These are phyloP conservation scores for Macrolepiota albuminosa DNA, from an alignment of 768 basidiomycete genomes.

Conservation along the genomic window DNA sequence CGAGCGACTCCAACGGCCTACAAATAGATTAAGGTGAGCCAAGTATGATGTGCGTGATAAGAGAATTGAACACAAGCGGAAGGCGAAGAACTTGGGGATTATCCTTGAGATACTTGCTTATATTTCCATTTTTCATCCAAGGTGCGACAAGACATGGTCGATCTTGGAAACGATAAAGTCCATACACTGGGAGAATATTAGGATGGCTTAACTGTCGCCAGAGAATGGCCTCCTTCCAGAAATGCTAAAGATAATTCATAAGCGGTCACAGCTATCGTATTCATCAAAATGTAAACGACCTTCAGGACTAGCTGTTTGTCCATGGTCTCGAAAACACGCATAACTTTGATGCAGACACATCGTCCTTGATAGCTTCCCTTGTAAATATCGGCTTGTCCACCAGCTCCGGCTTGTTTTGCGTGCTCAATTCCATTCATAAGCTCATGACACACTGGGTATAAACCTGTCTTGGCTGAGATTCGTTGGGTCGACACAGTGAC, in stretches of 20 bases:
- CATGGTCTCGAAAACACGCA: neutral
- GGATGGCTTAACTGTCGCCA: conserved; percentile 11
- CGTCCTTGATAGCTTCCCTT: neutral
- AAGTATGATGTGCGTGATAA: neutral
- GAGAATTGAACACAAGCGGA: conserved; percentile 1
- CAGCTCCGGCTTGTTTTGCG: neutral
- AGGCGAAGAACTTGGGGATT: neutral
- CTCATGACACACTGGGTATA: conserved; percentile 1
- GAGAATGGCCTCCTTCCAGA: conserved; percentile 9
- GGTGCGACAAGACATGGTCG: conserved; percentile 29
- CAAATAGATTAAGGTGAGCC: neutral
- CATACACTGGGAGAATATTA: conserved; percentile 30
- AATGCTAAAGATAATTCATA: neutral
- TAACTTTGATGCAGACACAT: conserved; percentile 3
- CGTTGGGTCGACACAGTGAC: neutral
- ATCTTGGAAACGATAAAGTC: conserved; percentile 18
- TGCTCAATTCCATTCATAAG: neutral
- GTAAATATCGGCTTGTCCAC: conserved; percentile 2
- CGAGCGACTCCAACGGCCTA: neutral
- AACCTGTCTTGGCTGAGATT: neutral
- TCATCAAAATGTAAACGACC: neutral
- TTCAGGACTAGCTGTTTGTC: neutral
- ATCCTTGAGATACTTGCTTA: conserved; percentile 7
- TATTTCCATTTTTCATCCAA: conserved; percentile 32
- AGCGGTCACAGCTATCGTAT: neutral